Conservation (phyloP, 192 early-diverging fungal species). For the Backusella tuberculispora region DNA sequence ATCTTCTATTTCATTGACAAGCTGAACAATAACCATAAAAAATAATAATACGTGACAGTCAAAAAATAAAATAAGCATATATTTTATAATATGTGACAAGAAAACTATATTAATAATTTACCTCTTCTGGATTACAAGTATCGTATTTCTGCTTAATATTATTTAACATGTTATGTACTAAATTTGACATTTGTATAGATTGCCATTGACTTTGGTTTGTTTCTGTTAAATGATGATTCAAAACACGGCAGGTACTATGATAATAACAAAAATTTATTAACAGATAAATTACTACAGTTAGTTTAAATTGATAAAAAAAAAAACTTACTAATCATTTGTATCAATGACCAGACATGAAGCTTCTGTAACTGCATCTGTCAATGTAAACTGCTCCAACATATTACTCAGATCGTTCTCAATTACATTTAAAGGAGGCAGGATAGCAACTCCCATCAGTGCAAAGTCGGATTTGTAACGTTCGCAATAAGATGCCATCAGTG, state of each 20-base stretch:
- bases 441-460: constrained; percentile 59
- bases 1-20: constrained; percentile 53
- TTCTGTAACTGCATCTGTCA: constrained; percentile 35
- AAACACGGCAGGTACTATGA: constrained; percentile 25
- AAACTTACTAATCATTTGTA: constrained; percentile 46
- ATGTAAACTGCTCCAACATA: constrained; percentile 42
- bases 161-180: constrained; percentile 32
- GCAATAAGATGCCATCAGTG: constrained; percentile 58
- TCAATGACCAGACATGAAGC: constrained; percentile 49
- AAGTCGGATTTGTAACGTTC: constrained; percentile 60
- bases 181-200: constrained; percentile 28
- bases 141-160: constrained; percentile 34
- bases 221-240: constrained; percentile 28
- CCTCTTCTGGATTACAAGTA: constrained; percentile 47
- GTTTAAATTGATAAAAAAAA: not conserved
- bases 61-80: not conserved
- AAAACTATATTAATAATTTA: constrained; percentile 21
- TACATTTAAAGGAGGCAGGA: constrained; percentile 17
- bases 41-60: not conserved
- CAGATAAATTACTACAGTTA: not conserved
- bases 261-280: not conserved
- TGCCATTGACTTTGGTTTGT: constrained; percentile 28
- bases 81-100: not conserved
- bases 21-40: constrained; percentile 31
- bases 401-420: constrained; percentile 48